Evolutionary conservation across 2,329 filamentous ascomycete species (phyloP).

Genomic region (Tolypocladium sp.): DNA sequence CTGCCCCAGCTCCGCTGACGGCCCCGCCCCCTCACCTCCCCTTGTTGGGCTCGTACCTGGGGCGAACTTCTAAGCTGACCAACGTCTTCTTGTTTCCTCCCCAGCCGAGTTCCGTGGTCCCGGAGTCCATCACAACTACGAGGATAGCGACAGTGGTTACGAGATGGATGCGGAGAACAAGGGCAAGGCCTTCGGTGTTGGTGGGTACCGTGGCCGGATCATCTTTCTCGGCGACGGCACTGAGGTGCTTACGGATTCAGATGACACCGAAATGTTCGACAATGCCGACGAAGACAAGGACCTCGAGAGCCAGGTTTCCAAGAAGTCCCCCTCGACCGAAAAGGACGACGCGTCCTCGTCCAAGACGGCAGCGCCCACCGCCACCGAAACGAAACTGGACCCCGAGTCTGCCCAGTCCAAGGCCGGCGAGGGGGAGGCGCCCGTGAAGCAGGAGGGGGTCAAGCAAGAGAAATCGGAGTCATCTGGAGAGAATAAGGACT

Average conservation of each 20-base stretch:
- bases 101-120: conserved; percentile 78
- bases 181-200: conserved; percentile 52
- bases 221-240: conserved; percentile 94
- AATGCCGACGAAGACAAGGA: conserved; percentile 79
- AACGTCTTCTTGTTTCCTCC: conserved; percentile 10
- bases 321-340: conserved; percentile 28
- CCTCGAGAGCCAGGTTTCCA: conserved; percentile 72
- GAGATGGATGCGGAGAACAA: conserved; percentile 64
- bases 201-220: conserved; percentile 73
- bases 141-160: conserved; percentile 70
- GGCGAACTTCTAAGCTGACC: conserved; percentile 13
- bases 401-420: conserved; percentile 7
- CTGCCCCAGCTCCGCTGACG: conserved; percentile 21
- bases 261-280: conserved; percentile 92
- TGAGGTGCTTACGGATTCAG: conserved; percentile 79
- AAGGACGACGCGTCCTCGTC: conserved; percentile 1
- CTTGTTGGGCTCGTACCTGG: conserved; percentile 4
- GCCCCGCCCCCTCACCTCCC: conserved; percentile 1
- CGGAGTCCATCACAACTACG: conserved; percentile 72
- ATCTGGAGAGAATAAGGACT: conserved; percentile 25
- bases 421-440: not conserved
- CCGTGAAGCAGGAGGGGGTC: conserved; percentile 12
- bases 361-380: conserved; percentile 3
- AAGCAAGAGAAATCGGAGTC: conserved; percentile 14
- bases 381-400: conserved; percentile 6